A percentile compares a stretch with the other conserved stretches of the same genome.
Conservation (phyloP, 2,329 filamentous ascomycete species). For the Albophoma yamanashiensis region DNA sequence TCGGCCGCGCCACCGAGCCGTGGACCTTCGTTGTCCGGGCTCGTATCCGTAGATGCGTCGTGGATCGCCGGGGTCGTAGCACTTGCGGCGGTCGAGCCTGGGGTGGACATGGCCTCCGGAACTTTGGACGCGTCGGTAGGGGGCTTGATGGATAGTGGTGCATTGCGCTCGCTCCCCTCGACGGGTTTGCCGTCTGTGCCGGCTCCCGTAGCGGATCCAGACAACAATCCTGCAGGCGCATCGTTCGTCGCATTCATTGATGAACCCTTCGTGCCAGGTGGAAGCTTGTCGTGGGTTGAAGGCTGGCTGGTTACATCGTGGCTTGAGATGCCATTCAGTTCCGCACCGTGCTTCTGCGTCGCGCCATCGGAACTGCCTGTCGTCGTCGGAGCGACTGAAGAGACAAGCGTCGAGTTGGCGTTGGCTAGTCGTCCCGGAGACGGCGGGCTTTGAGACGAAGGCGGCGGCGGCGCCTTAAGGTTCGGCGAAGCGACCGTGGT, state of each 20-base stretch:
- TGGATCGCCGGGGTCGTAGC: constrained; percentile 61
- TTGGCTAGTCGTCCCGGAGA: not conserved
- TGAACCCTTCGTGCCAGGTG: constrained; percentile 19
- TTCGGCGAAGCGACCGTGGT: not conserved
- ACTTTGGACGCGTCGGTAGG: constrained; percentile 24
- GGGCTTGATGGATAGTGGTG: constrained; percentile 19
- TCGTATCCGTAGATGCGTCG: constrained; percentile 62
- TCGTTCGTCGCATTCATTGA: constrained; percentile 3
- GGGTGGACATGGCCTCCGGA: constrained; percentile 39
- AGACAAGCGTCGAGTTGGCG: not conserved
- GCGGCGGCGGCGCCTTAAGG: not conserved
- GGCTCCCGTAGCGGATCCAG: not conserved
- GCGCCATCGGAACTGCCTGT: not conserved
- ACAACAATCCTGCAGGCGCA: not conserved
- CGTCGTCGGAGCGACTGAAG: not conserved
- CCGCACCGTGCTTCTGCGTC: not conserved
- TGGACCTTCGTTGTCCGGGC: constrained; percentile 57
- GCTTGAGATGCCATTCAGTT: not conserved
- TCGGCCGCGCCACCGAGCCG: constrained; percentile 40
- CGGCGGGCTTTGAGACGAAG: not conserved
- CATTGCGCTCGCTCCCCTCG: not conserved
- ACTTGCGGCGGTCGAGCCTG: constrained; percentile 60
- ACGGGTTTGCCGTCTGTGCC: not conserved
- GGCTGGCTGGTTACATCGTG: constrained; percentile 2
- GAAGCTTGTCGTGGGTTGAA: constrained; percentile 19